Percentiles rank a stretch among this genome's conserved stretches.
Conservation (phyloP, 768 basidiomycete genomes). For the Tephrocybe sp. region DNA sequence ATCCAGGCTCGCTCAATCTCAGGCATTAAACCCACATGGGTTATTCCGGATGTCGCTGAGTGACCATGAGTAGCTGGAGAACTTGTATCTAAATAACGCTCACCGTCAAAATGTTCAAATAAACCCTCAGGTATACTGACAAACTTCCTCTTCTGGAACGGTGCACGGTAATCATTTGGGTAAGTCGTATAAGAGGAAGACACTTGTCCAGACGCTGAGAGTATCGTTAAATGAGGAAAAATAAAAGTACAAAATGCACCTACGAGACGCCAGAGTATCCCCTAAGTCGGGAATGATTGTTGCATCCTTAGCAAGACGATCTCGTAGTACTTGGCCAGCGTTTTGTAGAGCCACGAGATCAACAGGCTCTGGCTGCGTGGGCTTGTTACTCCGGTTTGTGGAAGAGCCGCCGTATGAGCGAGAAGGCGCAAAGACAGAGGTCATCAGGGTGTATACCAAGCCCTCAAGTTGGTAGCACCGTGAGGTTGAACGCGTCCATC, state of each 20-base stretch:
- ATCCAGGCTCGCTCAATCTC: conserved; percentile 96
- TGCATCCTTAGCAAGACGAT: conserved; percentile 68
- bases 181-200: conserved; percentile 79
- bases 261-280: conserved; percentile 63
- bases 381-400: background rate
- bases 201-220: conserved; percentile 58
- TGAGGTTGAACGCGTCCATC: too few relatives aligned
- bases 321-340: conserved; percentile 66
- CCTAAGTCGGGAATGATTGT: conserved; percentile 74
- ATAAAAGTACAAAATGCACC: conserved; percentile 20
- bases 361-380: conserved; percentile 34
- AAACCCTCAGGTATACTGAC: conserved; percentile 75
- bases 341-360: conserved; percentile 63
- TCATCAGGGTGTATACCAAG: conserved; percentile 12
- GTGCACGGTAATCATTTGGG: conserved; percentile 74
- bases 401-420: conserved; percentile 12
- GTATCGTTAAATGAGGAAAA: conserved; percentile 5
- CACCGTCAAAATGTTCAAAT: conserved; percentile 78
- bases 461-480: background rate
- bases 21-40: conserved; percentile 88
- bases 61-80: conserved; percentile 4
- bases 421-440: conserved; percentile 19
- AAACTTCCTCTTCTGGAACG: conserved; percentile 76
- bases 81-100: conserved; percentile 18
- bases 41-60: conserved; percentile 62